Evolutionary conservation across 331 rosid species (phyloP).

Genomic region (Cydonia oblonga): DNA sequence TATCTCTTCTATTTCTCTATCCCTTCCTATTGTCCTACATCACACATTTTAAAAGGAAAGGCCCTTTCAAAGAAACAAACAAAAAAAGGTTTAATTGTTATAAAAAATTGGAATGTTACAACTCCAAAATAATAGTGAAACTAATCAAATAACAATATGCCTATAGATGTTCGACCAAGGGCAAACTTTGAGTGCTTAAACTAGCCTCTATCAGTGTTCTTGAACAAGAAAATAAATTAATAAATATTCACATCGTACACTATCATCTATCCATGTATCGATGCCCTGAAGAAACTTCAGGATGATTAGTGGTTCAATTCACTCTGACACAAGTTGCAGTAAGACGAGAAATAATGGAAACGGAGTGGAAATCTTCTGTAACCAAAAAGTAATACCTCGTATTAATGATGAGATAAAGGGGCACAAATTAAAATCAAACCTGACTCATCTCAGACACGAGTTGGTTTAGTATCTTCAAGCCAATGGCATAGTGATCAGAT

Average conservation of each 20-base stretch:
- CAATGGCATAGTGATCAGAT: slow-evolving; percentile 88
- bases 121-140: background rate
- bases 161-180: background rate
- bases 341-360: background rate
- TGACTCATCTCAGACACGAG: slow-evolving; percentile 98
- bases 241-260: background rate
- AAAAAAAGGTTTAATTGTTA: background rate
- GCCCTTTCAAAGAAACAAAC: background rate
- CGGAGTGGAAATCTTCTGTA: background rate
- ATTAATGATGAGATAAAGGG: slow-evolving; percentile 5
- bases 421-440: slow-evolving; percentile 37
- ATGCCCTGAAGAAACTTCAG: background rate
- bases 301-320: background rate
- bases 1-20: background rate
- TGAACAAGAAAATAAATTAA: background rate
- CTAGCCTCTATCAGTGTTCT: background rate
- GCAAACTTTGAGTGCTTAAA: background rate
- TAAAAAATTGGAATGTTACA: background rate
- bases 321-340: background rate
- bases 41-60: background rate
- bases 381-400: background rate
- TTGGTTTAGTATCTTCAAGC: slow-evolving; percentile 91
- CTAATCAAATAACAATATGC: background rate
- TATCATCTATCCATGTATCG: background rate
- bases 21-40: background rate